phyloP scores from a whole-genome alignment of 1,139 yeast species.

The Scheffersomyces parashehatae region DNA sequence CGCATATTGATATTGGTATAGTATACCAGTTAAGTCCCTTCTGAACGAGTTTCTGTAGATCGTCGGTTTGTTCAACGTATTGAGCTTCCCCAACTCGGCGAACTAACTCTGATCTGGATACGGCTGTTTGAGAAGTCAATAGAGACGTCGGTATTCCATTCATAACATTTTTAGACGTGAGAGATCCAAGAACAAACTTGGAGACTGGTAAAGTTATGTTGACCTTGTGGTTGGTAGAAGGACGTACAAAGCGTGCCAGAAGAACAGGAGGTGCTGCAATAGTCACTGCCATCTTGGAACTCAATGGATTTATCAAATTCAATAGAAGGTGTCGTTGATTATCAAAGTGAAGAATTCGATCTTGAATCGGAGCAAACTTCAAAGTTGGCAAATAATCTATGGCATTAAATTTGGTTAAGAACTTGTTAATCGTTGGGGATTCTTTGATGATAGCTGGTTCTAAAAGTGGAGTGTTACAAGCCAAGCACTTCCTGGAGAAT shows the following conservation, averaged over 20 bases:
- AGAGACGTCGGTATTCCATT: slow-evolving; percentile 36
- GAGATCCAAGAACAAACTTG: slow-evolving; percentile 17
- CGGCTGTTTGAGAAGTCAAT: slow-evolving; percentile 28
- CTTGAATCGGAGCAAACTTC: slow-evolving; percentile 9
- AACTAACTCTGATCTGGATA: slow-evolving; percentile 33
- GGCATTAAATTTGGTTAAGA: slow-evolving; percentile 32
- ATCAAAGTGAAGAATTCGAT: slow-evolving; percentile 10
- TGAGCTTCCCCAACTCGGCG: slow-evolving; percentile 24
- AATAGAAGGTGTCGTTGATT: slow-evolving; percentile 21
- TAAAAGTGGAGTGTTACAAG: slow-evolving; percentile 28
- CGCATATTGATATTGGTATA: slow-evolving; percentile 25
- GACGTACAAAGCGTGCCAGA: slow-evolving; percentile 12
- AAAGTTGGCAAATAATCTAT: slow-evolving; percentile 34
- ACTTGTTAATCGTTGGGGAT: slow-evolving; percentile 31
- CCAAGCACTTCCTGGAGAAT: slow-evolving; percentile 25
- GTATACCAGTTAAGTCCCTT: slow-evolving; percentile 36
- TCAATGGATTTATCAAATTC: slow-evolving; percentile 32
- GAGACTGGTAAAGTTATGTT: slow-evolving; percentile 29
- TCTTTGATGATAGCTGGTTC: slow-evolving; percentile 25
- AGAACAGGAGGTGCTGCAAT: slow-evolving; percentile 17
- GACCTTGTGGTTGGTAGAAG: slow-evolving; percentile 9
- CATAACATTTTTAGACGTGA: slow-evolving; percentile 15
- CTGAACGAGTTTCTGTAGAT: slow-evolving; percentile 22
- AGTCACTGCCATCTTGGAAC: slow-evolving; percentile 12
- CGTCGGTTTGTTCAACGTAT: slow-evolving; percentile 10